phyloP scores from a whole-genome alignment of 106 monocot genomes.

The Acorus gramineus region DNA sequence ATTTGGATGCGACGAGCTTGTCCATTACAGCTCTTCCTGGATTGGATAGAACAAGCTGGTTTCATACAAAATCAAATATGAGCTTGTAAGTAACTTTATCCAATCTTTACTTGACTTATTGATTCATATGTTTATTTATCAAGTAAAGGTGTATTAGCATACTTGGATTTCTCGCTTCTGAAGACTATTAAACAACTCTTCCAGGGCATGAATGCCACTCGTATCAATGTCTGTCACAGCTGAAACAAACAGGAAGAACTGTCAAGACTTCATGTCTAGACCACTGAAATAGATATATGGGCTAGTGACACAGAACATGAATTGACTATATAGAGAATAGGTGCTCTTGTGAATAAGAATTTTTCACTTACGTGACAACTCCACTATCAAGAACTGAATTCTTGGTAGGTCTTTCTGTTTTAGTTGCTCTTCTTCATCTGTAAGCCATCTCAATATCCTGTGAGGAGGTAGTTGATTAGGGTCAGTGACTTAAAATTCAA shows the following conservation, averaged over 20 bases:
- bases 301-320: not conserved
- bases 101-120: too few relatives aligned
- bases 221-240: slow-evolving; percentile 74
- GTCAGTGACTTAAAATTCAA: too few relatives aligned
- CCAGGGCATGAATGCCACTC: slow-evolving; percentile 61
- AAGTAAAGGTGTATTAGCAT: too few relatives aligned
- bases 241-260: slow-evolving; percentile 11
- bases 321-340: not conserved
- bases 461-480: not conserved
- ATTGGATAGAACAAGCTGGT: slow-evolving; percentile 61
- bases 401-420: slow-evolving; percentile 19
- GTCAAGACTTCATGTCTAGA: not conserved
- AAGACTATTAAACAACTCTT: slow-evolving; percentile 43
- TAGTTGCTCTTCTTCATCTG: slow-evolving; percentile 51
- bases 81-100: slow-evolving; percentile 2
- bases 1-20: slow-evolving; percentile 43
- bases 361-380: slow-evolving; percentile 63
- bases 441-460: slow-evolving; percentile 75
- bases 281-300: not conserved
- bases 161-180: slow-evolving; percentile 50
- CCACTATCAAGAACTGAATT: slow-evolving; percentile 54
- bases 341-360: not conserved
- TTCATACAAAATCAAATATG: not conserved
- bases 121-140: too few relatives aligned
- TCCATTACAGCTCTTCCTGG: slow-evolving; percentile 59